phyloP scores from a whole-genome alignment of 2,329 filamentous ascomycete species.

The Botrytis fabae region DNA sequence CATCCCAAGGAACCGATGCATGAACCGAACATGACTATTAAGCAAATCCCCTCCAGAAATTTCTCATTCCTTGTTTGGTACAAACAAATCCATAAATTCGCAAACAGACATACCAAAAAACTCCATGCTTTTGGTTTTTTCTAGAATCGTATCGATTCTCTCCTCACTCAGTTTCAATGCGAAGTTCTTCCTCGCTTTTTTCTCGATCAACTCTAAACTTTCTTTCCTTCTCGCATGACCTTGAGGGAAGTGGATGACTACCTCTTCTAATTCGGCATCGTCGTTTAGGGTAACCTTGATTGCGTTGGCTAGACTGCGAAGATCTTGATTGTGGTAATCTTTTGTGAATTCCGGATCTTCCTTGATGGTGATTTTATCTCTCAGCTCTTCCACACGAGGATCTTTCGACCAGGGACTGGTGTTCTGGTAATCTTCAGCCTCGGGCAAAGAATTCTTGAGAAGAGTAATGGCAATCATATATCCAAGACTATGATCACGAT shows the following conservation, averaged over 20 bases:
- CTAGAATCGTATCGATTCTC: slow-evolving; percentile 20
- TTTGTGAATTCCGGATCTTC: slow-evolving; percentile 38
- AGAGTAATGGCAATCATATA: slow-evolving; percentile 41
- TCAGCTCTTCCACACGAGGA: slow-evolving; percentile 26
- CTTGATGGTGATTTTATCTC: slow-evolving; percentile 35
- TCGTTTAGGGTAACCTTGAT: slow-evolving; percentile 37
- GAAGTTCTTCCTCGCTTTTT: slow-evolving; percentile 36
- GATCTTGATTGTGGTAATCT: slow-evolving; percentile 39
- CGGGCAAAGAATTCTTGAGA: slow-evolving; percentile 36
- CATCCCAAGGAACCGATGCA: slow-evolving; percentile 2
- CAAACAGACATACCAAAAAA: slow-evolving; percentile 18
- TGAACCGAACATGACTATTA: background rate
- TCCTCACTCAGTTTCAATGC: slow-evolving; percentile 29
- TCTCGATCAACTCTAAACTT: slow-evolving; percentile 30
- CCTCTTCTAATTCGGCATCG: slow-evolving; percentile 36
- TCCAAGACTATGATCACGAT: slow-evolving; percentile 43
- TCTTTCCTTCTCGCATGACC: slow-evolving; percentile 32
- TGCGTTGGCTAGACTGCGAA: slow-evolving; percentile 37
- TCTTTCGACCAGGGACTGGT: slow-evolving; percentile 16
- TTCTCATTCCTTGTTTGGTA: slow-evolving; percentile 15
- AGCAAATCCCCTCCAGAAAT: background rate
- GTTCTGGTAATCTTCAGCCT: slow-evolving; percentile 22
- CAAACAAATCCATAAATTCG: slow-evolving; percentile 24
- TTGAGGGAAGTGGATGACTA: slow-evolving; percentile 44
- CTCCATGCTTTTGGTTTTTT: slow-evolving; percentile 22